Conservation (phyloP, 2,329 filamentous ascomycete genomes). For the Alternaria arborescens region DNA sequence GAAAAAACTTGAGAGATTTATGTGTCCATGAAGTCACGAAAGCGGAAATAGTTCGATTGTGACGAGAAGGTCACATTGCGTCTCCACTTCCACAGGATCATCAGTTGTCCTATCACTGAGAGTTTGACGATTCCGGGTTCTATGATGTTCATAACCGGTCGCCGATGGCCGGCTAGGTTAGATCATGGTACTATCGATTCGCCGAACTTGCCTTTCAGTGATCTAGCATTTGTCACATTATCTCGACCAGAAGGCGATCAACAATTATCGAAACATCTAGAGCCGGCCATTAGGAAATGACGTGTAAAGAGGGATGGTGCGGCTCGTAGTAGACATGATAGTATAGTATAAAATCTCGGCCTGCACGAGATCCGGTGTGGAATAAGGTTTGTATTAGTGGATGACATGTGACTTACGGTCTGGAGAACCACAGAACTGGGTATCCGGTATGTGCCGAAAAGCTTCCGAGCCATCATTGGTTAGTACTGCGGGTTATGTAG, state of each 20-base stretch:
- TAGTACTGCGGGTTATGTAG: conserved; percentile 3
- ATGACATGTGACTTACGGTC: conserved; percentile 1
- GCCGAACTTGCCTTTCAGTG: not conserved
- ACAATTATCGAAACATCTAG: not conserved
- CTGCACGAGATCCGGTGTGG: not conserved
- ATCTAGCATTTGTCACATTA: not conserved
- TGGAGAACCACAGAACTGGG: conserved; percentile 1
- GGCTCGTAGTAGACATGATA: conserved; percentile 2
- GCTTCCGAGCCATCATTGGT: conserved; percentile 6
- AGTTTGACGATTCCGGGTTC: not conserved
- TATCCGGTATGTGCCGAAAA: conserved; percentile 10
- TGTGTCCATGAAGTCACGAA: not conserved
- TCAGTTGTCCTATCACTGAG: not conserved
- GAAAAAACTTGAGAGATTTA: not conserved
- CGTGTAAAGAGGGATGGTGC: not conserved
- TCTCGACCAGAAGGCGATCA: not conserved
- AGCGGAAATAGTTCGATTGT: not conserved
- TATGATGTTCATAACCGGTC: not conserved
- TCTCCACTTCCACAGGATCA: not conserved
- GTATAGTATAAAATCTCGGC: conserved; percentile 2
- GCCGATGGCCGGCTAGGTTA: conserved; percentile 1
- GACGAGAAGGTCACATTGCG: not conserved
- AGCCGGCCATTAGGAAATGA: not conserved
- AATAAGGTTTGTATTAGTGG: conserved; percentile 14
- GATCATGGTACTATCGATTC: not conserved